Evolutionary conservation across 108 stramenopile genomes (phyloP).

Genomic region (Conticribra weissflogii): DNA sequence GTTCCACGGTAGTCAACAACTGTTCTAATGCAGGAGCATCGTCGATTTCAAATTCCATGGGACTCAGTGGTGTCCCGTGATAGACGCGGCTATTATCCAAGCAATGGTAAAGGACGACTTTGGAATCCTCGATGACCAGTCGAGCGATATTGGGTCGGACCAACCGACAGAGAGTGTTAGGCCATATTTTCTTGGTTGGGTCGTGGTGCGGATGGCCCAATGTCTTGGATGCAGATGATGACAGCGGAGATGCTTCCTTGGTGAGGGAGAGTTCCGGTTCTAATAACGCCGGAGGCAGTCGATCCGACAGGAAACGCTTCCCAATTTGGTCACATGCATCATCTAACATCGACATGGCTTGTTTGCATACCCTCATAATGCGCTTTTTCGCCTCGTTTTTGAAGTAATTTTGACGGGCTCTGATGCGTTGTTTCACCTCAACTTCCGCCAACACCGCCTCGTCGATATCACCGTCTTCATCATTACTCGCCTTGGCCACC

Average conservation of each 20-base stretch:
- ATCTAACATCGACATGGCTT: slow-evolving; percentile 85
- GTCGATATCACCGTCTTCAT: slow-evolving; percentile 44
- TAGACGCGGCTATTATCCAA: slow-evolving; percentile 90
- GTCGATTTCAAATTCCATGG: slow-evolving; percentile 97
- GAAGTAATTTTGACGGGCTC: slow-evolving; percentile 55
- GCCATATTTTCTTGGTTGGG: slow-evolving; percentile 63
- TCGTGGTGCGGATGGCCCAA: slow-evolving; percentile 31
- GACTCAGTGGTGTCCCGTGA: slow-evolving; percentile 86
- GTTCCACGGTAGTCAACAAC: slow-evolving; percentile 87
- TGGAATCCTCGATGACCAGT: slow-evolving; percentile 89
- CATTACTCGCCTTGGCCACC: slow-evolving; percentile 23
- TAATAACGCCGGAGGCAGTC: slow-evolving; percentile 88
- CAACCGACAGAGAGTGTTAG: slow-evolving; percentile 78
- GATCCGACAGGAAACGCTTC: slow-evolving; percentile 88
- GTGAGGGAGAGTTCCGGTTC: slow-evolving; percentile 60
- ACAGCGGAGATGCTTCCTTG: slow-evolving; percentile 35
- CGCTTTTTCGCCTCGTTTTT: slow-evolving; percentile 76
- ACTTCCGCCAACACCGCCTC: slow-evolving; percentile 37
- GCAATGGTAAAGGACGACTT: slow-evolving; percentile 96
- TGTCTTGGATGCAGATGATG: slow-evolving; percentile 7
- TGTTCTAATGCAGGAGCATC: slow-evolving; percentile 95
- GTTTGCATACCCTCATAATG: slow-evolving; percentile 82
- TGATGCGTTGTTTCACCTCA: slow-evolving; percentile 24
- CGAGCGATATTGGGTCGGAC: slow-evolving; percentile 89
- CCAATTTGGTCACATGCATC: slow-evolving; percentile 95